Conservation (phyloP, 2,329 filamentous ascomycete genomes). For the Cucurbitaria berberidis region DNA sequence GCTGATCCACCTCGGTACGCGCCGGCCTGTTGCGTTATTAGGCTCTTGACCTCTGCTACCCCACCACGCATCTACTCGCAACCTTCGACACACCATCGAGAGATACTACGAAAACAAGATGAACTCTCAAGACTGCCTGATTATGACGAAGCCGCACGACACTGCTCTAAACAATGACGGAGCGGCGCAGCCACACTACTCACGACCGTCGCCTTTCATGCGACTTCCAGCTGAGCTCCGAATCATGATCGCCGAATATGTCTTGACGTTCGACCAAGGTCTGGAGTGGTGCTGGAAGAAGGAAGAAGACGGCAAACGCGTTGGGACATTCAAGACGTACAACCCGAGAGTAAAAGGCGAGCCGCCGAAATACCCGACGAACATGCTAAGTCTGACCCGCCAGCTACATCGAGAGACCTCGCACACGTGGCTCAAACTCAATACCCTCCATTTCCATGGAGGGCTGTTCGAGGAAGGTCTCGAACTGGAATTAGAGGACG, state of each 20-base stretch:
- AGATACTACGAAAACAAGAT: too few relatives aligned
- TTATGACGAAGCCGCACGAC: too few relatives aligned
- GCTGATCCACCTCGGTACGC: too few relatives aligned
- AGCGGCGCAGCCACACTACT: too few relatives aligned
- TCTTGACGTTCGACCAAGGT: not conserved
- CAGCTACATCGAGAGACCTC: not conserved
- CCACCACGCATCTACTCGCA: too few relatives aligned
- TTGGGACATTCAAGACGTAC: not conserved
- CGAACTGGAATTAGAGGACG: not conserved
- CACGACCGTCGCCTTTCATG: too few relatives aligned
- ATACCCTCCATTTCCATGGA: not conserved
- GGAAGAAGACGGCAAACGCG: not conserved
- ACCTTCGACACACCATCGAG: too few relatives aligned
- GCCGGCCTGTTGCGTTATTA: not conserved
- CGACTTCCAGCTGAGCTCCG: not conserved
- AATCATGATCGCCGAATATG: not conserved
- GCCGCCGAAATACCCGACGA: not conserved
- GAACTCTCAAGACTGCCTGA: too few relatives aligned
- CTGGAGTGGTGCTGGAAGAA: constrained; percentile 3
- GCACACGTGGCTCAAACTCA: not conserved
- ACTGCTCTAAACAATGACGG: too few relatives aligned
- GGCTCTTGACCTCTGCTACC: too few relatives aligned
- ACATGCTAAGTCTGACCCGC: not conserved
- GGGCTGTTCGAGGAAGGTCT: not conserved
- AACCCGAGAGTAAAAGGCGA: too few relatives aligned